phyloP scores from a whole-genome alignment of 139 green algal genomes.

The Bryopsis sp. region DNA sequence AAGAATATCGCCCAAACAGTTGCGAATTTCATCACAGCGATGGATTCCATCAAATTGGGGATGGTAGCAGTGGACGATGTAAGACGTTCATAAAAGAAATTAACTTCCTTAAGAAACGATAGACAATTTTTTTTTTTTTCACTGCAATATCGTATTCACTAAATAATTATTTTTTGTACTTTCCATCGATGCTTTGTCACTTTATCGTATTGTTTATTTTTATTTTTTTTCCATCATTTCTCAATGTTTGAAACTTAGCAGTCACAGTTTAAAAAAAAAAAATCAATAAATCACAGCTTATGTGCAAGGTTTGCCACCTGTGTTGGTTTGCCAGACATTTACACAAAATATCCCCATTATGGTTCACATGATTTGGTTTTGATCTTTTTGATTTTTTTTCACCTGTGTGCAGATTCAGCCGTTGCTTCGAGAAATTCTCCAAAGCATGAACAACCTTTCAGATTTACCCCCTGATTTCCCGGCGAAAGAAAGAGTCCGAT shows the following conservation, averaged over 20 bases:
- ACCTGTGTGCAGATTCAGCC: constrained; percentile 61
- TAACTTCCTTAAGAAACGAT: background rate
- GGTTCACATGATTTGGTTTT: no score
- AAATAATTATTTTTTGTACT: no score
- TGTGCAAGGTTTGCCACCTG: no score
- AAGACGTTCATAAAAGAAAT: background rate
- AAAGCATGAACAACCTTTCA: constrained; percentile 58
- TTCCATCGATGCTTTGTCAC: no score
- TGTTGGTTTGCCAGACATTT: no score
- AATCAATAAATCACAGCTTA: no score
- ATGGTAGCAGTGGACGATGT: constrained; percentile 89
- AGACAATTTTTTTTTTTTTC: background rate
- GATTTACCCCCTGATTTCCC: constrained; percentile 67
- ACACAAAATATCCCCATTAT: no score
- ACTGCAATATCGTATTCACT: background rate
- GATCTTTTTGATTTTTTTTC: background rate
- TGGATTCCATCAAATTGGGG: constrained; percentile 87
- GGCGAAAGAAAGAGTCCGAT: constrained; percentile 57
- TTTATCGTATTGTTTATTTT: no score
- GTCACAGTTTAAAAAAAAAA: no score
- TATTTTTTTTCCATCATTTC: no score
- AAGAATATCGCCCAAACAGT: constrained; percentile 10
- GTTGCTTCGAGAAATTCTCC: constrained; percentile 70
- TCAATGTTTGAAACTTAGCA: no score
- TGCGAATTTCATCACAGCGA: constrained; percentile 86